Conservation (phyloP, 202 grass and related monocot genomes). For the Zizania palustris region DNA sequence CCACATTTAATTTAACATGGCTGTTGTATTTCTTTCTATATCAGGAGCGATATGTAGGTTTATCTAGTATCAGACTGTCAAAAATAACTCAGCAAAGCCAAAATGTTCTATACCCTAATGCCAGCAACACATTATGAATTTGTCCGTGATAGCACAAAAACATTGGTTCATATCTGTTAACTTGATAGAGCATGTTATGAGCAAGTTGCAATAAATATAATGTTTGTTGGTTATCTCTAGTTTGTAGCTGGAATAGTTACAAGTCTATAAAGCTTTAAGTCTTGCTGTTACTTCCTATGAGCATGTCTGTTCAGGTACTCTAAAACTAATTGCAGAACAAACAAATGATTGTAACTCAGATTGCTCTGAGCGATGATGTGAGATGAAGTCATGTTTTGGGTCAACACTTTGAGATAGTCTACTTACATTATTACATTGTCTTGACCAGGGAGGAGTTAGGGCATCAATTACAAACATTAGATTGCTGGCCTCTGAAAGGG, state of each 20-base stretch:
- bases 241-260: conserved; percentile 18
- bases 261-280: conserved; percentile 7
- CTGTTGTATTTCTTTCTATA: conserved; percentile 14
- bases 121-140: conserved; percentile 10
- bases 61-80: conserved; percentile 8
- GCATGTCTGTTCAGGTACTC: conserved; percentile 15
- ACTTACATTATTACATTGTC: conserved; percentile 49
- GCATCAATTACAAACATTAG: conserved; percentile 47
- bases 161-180: not conserved
- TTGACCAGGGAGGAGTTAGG: conserved; percentile 54
- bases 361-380: conserved; percentile 34
- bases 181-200: conserved; percentile 24
- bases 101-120: conserved; percentile 27
- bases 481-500: conserved; percentile 56
- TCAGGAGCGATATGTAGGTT: conserved; percentile 26
- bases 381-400: conserved; percentile 31
- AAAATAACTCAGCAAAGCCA: conserved; percentile 11
- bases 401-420: conserved; percentile 20
- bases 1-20: not conserved
- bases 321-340: conserved; percentile 37
- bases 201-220: conserved; percentile 13
- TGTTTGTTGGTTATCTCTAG: conserved; percentile 23
- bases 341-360: conserved; percentile 39
- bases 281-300: conserved; percentile 3
- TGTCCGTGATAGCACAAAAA: conserved; percentile 22